Percentiles rank a stretch among this genome's conserved stretches.
Evolutionary conservation across 2,329 filamentous ascomycete genomes (phyloP).

Genomic region (Fusarium sp.): DNA sequence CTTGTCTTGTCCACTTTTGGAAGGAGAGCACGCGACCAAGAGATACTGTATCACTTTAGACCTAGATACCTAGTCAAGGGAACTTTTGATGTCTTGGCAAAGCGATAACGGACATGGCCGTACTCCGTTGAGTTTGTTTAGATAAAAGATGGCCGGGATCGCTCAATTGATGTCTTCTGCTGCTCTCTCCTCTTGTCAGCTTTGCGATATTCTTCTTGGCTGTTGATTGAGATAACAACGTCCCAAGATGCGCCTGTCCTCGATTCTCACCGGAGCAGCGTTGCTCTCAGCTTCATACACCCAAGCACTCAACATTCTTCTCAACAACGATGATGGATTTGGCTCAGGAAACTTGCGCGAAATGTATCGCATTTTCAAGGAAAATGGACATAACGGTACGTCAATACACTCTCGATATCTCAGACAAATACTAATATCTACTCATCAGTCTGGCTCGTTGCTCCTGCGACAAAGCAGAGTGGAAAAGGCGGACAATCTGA

Average conservation of each 20-base stretch:
- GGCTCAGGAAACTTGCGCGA: conserved; percentile 47
- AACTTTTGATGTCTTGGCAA: conserved; percentile 28
- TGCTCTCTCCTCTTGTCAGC: not conserved
- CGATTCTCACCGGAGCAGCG: conserved; percentile 24
- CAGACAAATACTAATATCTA: fast-evolving
- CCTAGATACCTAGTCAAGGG: conserved; percentile 1
- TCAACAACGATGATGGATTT: conserved; percentile 49
- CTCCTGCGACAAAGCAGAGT: conserved; percentile 47
- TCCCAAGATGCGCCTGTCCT: conserved; percentile 38
- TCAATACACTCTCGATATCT: fast-evolving
- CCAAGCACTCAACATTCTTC: conserved; percentile 45
- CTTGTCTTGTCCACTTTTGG: conserved; percentile 13
- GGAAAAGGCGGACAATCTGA: conserved; percentile 45
- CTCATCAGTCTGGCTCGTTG: conserved; percentile 45
- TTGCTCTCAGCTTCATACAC: conserved; percentile 31
- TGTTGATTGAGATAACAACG: not conserved
- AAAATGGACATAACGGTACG: conserved; percentile 44
- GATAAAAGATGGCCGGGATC: conserved; percentile 19
- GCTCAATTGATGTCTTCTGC: not conserved
- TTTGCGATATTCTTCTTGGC: not conserved
- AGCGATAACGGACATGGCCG: conserved; percentile 23
- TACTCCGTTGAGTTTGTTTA: not conserved
- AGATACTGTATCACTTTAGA: not conserved
- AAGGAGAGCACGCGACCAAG: conserved; percentile 25
- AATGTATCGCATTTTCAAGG: conserved; percentile 45